Evolutionary conservation across 805 yeast genomes (phyloP).

Genomic region (Kodamaea restingae): DNA sequence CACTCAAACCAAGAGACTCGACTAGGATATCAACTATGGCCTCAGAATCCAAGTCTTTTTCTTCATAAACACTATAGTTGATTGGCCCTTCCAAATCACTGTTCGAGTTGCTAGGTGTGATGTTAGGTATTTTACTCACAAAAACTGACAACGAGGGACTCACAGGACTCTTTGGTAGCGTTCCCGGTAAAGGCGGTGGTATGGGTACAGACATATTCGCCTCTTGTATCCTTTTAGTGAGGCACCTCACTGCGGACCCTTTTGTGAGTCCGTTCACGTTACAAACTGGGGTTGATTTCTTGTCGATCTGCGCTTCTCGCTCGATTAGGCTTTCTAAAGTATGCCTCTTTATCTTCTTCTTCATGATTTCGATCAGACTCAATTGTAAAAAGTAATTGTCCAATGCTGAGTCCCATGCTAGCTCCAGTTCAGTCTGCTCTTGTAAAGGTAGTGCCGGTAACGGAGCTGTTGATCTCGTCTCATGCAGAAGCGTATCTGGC

Average conservation of each 20-base stretch:
- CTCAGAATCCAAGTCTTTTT: constrained; percentile 7
- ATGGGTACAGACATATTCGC: neutral
- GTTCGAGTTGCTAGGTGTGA: neutral
- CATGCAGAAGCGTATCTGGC: too few relatives aligned
- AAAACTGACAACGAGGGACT: neutral
- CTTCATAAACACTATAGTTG: constrained; percentile 3
- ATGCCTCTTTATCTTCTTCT: too few relatives aligned
- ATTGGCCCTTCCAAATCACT: neutral
- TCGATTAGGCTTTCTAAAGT: too few relatives aligned
- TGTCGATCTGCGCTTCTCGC: too few relatives aligned
- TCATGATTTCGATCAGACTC: too few relatives aligned
- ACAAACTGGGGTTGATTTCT: too few relatives aligned
- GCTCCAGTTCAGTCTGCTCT: too few relatives aligned
- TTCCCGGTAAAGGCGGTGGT: neutral
- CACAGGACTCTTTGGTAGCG: neutral
- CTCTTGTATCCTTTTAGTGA: neutral
- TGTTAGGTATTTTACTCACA: neutral
- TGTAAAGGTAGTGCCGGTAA: too few relatives aligned
- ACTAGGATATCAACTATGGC: constrained; percentile 7
- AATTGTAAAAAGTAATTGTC: too few relatives aligned
- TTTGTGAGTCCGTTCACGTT: too few relatives aligned
- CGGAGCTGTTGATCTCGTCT: too few relatives aligned
- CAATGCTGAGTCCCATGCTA: too few relatives aligned
- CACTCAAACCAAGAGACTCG: constrained; percentile 6
- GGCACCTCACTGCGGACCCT: neutral